Percentiles rank a stretch among this genome's conserved stretches.
phyloP scores from a whole-genome alignment of 1,284 basidiomycete species.

The Schizophyllum amplum region DNA sequence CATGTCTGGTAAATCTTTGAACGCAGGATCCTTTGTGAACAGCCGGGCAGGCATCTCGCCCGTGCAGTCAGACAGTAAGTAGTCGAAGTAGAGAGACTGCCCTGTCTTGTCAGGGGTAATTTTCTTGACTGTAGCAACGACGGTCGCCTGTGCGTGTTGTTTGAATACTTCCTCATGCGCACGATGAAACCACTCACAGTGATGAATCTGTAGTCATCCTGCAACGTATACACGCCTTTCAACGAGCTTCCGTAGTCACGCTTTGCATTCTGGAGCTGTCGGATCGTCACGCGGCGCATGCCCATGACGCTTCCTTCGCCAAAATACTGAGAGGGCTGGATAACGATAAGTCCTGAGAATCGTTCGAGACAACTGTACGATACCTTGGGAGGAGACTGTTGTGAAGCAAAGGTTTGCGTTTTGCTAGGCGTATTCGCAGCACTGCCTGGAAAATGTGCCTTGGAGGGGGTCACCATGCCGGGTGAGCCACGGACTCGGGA shows the following conservation, averaged over 20 bases:
- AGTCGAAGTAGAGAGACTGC: neutral
- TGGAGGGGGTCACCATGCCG: too few species aligned
- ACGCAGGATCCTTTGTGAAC: neutral
- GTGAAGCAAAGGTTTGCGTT: too few species aligned
- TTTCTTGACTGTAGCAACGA: neutral
- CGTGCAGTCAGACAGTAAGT: neutral
- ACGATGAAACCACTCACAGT: neutral
- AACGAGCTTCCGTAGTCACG: neutral
- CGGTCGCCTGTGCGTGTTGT: too few species aligned
- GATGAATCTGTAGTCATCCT: neutral
- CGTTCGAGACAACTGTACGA: too few species aligned
- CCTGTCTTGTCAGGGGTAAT: neutral
- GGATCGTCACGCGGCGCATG: neutral
- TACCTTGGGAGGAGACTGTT: too few species aligned
- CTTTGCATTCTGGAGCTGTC: neutral
- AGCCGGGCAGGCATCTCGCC: neutral
- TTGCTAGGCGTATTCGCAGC: too few species aligned
- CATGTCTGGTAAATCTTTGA: neutral
- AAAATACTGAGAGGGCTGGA: neutral
- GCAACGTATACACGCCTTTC: neutral
- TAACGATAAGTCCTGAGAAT: neutral
- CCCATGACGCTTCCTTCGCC: neutral
- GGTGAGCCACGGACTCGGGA: too few species aligned
- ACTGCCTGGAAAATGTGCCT: too few species aligned
- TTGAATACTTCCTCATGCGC: too few species aligned